These are phyloP conservation scores for Phytophthora vignae DNA, from an alignment of 352 stramenopile genomes.

Conservation along the genomic window DNA sequence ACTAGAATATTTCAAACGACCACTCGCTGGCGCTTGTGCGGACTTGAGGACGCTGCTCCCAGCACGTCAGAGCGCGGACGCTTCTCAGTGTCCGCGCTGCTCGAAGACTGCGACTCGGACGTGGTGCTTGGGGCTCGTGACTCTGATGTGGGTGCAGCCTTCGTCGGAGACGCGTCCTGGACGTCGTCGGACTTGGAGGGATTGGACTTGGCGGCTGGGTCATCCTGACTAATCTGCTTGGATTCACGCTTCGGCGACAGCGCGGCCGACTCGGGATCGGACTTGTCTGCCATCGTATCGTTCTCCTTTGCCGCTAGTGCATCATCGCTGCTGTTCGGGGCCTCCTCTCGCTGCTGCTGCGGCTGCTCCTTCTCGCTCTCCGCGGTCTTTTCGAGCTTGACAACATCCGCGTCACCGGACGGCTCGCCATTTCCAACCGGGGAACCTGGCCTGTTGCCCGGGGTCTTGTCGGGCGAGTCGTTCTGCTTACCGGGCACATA, in stretches of 20 bases:
- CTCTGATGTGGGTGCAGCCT: conserved; percentile 16
- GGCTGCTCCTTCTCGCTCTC: conserved; percentile 11
- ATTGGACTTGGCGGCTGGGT: conserved; percentile 6
- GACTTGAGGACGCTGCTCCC: conserved; percentile 39
- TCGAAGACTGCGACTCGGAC: conserved; percentile 34
- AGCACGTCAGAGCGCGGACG: conserved; percentile 36
- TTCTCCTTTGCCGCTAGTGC: conserved; percentile 32
- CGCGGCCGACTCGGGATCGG: background rate
- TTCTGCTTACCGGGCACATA: conserved; percentile 40
- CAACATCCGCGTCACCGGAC: conserved; percentile 17
- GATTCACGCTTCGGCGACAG: conserved; percentile 24
- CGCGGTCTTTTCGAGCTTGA: conserved; percentile 31
- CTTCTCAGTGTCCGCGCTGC: conserved; percentile 38
- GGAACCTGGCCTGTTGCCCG: conserved; percentile 37
- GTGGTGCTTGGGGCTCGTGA: conserved; percentile 27
- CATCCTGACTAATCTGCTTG: conserved; percentile 27
- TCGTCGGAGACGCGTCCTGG: conserved; percentile 33
- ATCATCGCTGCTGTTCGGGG: conserved; percentile 17
- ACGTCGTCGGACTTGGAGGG: conserved; percentile 28
- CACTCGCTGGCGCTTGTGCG: conserved; percentile 54
- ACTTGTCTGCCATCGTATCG: conserved; percentile 19
- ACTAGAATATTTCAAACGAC: conserved; percentile 45
- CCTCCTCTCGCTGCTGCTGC: conserved; percentile 16
- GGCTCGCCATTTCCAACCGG: conserved; percentile 22
- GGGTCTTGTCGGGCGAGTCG: conserved; percentile 44